Percentiles rank a stretch among this genome's conserved stretches.
Evolutionary conservation across 129 eudicot genomes (phyloP).

Genomic region (Lactuca sativa): DNA sequence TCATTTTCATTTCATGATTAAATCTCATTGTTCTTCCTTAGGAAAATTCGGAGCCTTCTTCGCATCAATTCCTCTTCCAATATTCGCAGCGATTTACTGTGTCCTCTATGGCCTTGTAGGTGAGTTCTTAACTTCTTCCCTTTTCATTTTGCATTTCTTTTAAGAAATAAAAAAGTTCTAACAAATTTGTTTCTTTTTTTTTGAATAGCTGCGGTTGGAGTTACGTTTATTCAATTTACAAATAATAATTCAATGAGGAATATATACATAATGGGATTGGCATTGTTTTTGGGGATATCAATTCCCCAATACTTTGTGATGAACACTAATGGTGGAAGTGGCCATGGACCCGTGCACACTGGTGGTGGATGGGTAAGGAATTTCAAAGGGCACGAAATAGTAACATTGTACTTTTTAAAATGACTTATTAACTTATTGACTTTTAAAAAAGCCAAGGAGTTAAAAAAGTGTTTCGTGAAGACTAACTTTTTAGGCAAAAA

Average conservation of each 20-base stretch:
- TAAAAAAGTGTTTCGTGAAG: too few relatives aligned
- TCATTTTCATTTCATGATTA: background rate
- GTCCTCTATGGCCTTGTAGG: slow-evolving; percentile 84
- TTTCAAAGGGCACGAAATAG: too few relatives aligned
- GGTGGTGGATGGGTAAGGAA: slow-evolving; percentile 92
- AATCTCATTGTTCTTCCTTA: slow-evolving; percentile 19
- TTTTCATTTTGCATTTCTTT: background rate
- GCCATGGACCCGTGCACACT: slow-evolving; percentile 73
- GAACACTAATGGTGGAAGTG: slow-evolving; percentile 51
- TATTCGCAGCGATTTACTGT: slow-evolving; percentile 92
- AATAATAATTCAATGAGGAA: slow-evolving; percentile 86
- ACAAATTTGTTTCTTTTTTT: background rate
- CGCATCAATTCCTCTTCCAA: slow-evolving; percentile 84
- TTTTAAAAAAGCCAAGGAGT: too few relatives aligned
- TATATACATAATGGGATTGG: slow-evolving; percentile 70
- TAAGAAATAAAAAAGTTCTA: too few relatives aligned
- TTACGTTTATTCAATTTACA: slow-evolving; percentile 74
- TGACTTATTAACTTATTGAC: too few relatives aligned
- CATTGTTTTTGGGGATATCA: slow-evolving; percentile 86
- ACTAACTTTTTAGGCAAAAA: too few relatives aligned
- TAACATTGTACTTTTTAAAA: too few relatives aligned
- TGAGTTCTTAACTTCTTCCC: slow-evolving; percentile 28
- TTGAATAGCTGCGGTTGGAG: slow-evolving; percentile 71
- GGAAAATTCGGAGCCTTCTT: slow-evolving; percentile 95
- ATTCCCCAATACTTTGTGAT: slow-evolving; percentile 75